A percentile compares a stretch with the other conserved stretches of the same genome.
phyloP scores from a whole-genome alignment of 202 grass and related monocot genomes.

The Carex arenaria region DNA sequence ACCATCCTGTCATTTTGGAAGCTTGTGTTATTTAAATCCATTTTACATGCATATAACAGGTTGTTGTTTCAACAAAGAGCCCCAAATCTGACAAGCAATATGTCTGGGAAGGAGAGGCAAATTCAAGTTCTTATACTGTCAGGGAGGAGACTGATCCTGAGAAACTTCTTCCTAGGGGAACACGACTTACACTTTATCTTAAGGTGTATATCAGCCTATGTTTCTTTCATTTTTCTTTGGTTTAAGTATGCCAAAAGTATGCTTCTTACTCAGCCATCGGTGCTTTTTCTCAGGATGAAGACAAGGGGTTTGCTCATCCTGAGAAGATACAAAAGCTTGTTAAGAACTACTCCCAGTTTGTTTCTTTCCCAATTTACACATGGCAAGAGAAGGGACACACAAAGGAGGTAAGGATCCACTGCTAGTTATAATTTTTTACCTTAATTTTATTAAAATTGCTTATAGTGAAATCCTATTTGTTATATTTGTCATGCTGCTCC shows the following conservation, averaged over 20 bases:
- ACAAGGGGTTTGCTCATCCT: conserved; percentile 84
- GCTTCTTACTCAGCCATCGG: conserved; percentile 8
- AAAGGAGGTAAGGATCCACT: conserved; percentile 51
- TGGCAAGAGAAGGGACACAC: conserved; percentile 96
- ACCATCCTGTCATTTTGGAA: neutral
- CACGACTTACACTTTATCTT: conserved; percentile 72
- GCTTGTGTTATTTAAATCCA: neutral
- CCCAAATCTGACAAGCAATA: conserved; percentile 96
- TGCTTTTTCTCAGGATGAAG: conserved; percentile 50
- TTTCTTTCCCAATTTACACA: conserved; percentile 91
- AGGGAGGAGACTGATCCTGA: conserved; percentile 78
- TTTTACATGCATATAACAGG: conserved; percentile 27
- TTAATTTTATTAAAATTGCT: neutral
- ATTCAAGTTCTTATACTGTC: conserved; percentile 78
- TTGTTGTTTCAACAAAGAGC: conserved; percentile 87
- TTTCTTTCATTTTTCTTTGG: conserved; percentile 12
- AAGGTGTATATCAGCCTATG: conserved; percentile 35
- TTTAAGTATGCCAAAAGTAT: neutral
- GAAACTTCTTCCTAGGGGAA: conserved; percentile 81
- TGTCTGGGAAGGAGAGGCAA: conserved; percentile 85
- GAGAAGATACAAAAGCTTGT: conserved; percentile 81
- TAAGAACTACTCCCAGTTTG: conserved; percentile 97
- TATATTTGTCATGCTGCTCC: neutral
- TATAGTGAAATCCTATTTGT: neutral
- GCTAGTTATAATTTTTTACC: neutral